These are phyloP conservation scores for Priceomyces melissophilus DNA, from an alignment of 805 yeast genomes.

Conservation along the genomic window DNA sequence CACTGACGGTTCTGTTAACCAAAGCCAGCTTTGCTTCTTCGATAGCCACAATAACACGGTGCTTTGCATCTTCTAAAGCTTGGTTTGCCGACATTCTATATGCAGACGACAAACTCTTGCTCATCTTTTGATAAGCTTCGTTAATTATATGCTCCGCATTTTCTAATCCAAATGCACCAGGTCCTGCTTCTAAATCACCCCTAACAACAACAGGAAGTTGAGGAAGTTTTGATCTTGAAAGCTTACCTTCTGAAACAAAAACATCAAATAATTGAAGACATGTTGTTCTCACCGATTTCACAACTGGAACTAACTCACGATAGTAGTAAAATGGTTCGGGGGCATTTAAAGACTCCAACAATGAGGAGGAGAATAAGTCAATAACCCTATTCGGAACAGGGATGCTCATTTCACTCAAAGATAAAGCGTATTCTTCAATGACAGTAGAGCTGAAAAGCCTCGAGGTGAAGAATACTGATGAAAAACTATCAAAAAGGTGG, in stretches of 20 bases:
- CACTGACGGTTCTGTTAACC: slow-evolving; percentile 50
- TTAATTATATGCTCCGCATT: slow-evolving; percentile 67
- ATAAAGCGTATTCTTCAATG: slow-evolving; percentile 61
- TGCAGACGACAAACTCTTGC: slow-evolving; percentile 60
- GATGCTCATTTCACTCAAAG: slow-evolving; percentile 16
- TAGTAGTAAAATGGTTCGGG: slow-evolving; percentile 52
- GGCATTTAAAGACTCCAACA: slow-evolving; percentile 37
- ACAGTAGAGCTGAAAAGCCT: slow-evolving; percentile 66
- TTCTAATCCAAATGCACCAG: slow-evolving; percentile 81
- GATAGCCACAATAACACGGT: slow-evolving; percentile 62
- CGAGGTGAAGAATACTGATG: slow-evolving; percentile 75
- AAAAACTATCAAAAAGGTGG: slow-evolving; percentile 39
- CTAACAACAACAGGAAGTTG: slow-evolving; percentile 85
- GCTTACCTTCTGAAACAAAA: slow-evolving; percentile 71
- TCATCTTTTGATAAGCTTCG: slow-evolving; percentile 63
- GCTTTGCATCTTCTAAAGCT: slow-evolving; percentile 74
- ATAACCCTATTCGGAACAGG: slow-evolving; percentile 14
- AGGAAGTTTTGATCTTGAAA: slow-evolving; percentile 70
- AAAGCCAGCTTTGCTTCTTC: slow-evolving; percentile 60
- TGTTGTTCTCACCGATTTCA: slow-evolving; percentile 81
- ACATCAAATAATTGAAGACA: slow-evolving; percentile 79
- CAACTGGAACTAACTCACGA: slow-evolving; percentile 82
- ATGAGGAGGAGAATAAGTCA: slow-evolving; percentile 19
- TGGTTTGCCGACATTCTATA: slow-evolving; percentile 67
- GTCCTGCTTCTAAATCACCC: slow-evolving; percentile 93